phyloP scores from a whole-genome alignment of 768 basidiomycete genomes.

The Cytidiella melzeri region DNA sequence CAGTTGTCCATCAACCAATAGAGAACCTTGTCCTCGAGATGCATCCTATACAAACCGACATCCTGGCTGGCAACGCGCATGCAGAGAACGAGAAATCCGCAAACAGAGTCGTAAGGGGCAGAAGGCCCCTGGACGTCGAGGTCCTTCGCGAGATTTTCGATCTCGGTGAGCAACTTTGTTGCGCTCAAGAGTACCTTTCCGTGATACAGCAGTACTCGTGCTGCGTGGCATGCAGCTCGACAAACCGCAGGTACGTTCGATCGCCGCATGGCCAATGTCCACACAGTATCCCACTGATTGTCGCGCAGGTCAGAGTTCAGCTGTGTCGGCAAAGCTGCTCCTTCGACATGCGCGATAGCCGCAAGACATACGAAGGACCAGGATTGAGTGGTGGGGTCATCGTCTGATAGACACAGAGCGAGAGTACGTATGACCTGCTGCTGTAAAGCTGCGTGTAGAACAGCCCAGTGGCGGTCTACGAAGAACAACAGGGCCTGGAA shows the following conservation, averaged over 20 bases:
- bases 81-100: slow-evolving; percentile 67
- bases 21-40: slow-evolving; percentile 80
- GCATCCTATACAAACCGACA: slow-evolving; percentile 75
- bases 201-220: slow-evolving; percentile 45
- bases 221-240: slow-evolving; percentile 74
- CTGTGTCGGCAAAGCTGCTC: slow-evolving; percentile 7
- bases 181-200: slow-evolving; percentile 41
- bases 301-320: slow-evolving; percentile 15
- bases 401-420: slow-evolving; percentile 53
- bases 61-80: slow-evolving; percentile 74
- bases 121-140: slow-evolving; percentile 87
- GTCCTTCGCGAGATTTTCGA: slow-evolving; percentile 75
- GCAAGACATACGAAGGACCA: slow-evolving; percentile 85
- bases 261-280: slow-evolving; percentile 78
- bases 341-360: slow-evolving; percentile 48
- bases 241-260: slow-evolving; percentile 61
- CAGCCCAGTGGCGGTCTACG: slow-evolving; percentile 69
- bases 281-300: slow-evolving; percentile 72
- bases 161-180: slow-evolving; percentile 59
- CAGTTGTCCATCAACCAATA: slow-evolving; percentile 78
- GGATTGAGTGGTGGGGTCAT: slow-evolving; percentile 63
- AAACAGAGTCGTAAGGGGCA: slow-evolving; percentile 86
- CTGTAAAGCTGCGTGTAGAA: slow-evolving; percentile 54
- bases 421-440: slow-evolving; percentile 50
- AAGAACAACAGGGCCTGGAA: slow-evolving; percentile 83